Conservation (phyloP, 2,329 filamentous ascomycete genomes). For the Colletotrichum cordylinicola region DNA sequence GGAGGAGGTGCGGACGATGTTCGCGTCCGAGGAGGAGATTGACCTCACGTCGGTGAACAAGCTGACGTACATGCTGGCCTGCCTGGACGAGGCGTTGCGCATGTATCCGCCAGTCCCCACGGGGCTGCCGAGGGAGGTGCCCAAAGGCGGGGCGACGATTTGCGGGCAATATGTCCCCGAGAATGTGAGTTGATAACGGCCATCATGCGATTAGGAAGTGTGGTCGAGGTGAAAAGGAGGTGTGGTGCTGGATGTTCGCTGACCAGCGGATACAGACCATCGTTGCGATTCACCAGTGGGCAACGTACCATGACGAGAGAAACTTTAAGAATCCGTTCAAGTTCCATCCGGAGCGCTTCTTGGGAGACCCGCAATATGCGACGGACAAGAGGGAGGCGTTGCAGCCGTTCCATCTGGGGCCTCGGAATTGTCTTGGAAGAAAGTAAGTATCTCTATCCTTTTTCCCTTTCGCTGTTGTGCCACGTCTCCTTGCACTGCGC, state of each 20-base stretch:
- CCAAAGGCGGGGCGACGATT: conserved; percentile 36
- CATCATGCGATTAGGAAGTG: not conserved
- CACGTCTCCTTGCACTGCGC: not conserved
- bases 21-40: conserved; percentile 40
- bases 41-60: conserved; percentile 32
- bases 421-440: conserved; percentile 35
- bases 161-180: conserved; percentile 35
- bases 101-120: conserved; percentile 38
- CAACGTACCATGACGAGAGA: conserved; percentile 5
- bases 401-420: conserved; percentile 34
- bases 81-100: conserved; percentile 47
- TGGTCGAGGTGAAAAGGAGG: not conserved
- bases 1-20: conserved; percentile 41
- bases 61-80: conserved; percentile 43
- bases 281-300: conserved; percentile 45
- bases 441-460: conserved; percentile 28
- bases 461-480: not conserved
- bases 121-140: conserved; percentile 31
- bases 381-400: conserved; percentile 28
- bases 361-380: conserved; percentile 26
- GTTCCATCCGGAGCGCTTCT: conserved; percentile 50
- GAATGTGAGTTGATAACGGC: conserved; percentile 26
- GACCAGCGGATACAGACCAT: conserved; percentile 24
- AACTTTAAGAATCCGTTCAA: conserved; percentile 49
- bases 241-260: not conserved